Evolutionary conservation across 805 yeast genomes (phyloP).

Genomic region (Lipomyces yamanashiensis): DNA sequence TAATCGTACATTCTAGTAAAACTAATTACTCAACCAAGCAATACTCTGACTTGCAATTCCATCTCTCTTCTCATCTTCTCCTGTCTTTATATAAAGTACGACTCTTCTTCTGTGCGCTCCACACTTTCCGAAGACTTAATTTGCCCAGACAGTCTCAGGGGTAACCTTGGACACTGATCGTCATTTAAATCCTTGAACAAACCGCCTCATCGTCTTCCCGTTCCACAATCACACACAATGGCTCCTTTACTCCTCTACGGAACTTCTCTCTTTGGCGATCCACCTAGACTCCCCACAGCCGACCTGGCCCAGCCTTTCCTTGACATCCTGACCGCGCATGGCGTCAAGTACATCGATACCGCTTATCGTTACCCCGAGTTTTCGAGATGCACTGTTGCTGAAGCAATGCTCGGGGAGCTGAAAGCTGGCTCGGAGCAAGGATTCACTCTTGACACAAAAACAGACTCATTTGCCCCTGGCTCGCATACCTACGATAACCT

Average conservation of each 20-base stretch:
- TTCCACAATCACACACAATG: background rate
- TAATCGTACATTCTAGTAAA: too few relatives aligned
- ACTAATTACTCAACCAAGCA: too few relatives aligned
- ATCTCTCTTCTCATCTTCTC: too few relatives aligned
- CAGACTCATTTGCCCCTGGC: constrained; percentile 1
- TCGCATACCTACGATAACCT: background rate
- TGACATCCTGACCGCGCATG: constrained; percentile 6
- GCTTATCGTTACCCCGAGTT: constrained; percentile 8
- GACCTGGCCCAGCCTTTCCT: constrained; percentile 10
- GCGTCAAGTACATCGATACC: constrained; percentile 10
- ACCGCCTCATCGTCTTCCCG: background rate
- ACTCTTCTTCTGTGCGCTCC: background rate
- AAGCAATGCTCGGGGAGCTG: constrained; percentile 4
- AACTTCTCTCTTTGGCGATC: constrained; percentile 3
- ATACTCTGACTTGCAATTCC: too few relatives aligned
- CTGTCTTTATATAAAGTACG: too few relatives aligned
- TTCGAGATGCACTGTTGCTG: background rate
- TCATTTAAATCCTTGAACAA: background rate
- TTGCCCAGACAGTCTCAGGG: background rate
- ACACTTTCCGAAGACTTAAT: background rate
- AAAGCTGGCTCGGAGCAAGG: constrained; percentile 14
- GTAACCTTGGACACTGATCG: too few relatives aligned
- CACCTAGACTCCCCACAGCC: constrained; percentile 1
- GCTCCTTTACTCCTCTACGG: constrained; percentile 7
- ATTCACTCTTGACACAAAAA: constrained; percentile 10